Base-by-base conservation (phyloP, 1,139 yeast species). In the Magnusiomyces fungicola region DNA sequence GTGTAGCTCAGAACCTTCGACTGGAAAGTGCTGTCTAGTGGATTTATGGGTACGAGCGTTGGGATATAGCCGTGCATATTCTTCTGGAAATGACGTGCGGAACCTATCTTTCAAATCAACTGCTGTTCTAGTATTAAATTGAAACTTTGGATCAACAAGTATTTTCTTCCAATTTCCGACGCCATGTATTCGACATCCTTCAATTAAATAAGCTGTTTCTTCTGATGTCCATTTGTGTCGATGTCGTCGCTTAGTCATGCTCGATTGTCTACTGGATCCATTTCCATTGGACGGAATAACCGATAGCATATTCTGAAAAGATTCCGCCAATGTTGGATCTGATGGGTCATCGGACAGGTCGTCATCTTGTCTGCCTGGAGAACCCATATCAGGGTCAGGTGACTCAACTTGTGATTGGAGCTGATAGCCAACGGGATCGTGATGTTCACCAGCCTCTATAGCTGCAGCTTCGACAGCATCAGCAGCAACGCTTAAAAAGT, bases 111-210 rank as follows among this genome's bases (percentile, higher is more conserved):
- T 68, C 40, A 69, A 61, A 51, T 69, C 64, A 22, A 71, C 74
- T 2, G 75, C 74, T n/a, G 74, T 70, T 25, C 75, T 66, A 54
- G 66, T 63, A 54, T 70, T 68, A 63, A 71, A 71, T 45, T 61
- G 61, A 54, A 65, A 65, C 16, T 58, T 52, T 12, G 71, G 68
- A 54, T 71, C 75, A 22, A 65, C 64, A 41, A 71, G 60, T 37
- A 71, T 71, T 60, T 70, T 71, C 56, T 71, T 71, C 75, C 75
- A 71, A 62, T 71, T 71, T 40, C 75, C 75, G 4, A 71, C 74
- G 5, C 75, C 75, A 50, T 71, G 70, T 49, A 61, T 61, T 46
- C 63, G 61, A 58, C 75, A 71, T 21, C 75, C 75, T 45, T 69
- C 69, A 61, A 71, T 63, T 3, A 71, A 61, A 47, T 68, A 64